phyloP scores from a whole-genome alignment of 176 grass and related monocot species.

The Phyllostachys edulis region DNA sequence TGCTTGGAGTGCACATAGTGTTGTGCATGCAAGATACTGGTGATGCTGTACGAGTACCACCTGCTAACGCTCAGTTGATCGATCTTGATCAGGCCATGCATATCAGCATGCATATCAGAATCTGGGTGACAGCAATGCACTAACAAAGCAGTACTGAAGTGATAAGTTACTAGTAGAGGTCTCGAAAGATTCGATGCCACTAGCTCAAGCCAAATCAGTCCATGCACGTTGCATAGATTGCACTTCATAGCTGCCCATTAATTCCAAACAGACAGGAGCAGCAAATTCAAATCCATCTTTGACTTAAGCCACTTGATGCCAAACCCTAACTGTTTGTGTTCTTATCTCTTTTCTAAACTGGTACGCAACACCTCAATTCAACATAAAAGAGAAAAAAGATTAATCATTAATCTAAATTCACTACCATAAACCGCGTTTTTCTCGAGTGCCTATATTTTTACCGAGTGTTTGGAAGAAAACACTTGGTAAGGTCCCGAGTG shows the following conservation, averaged over 20 bases:
- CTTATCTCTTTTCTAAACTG: neutral
- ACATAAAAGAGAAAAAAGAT: neutral
- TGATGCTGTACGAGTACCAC: too few relatives aligned
- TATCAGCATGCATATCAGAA: neutral
- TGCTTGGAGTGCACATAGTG: neutral
- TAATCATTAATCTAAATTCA: neutral
- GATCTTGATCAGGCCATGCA: neutral
- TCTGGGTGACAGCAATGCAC: neutral
- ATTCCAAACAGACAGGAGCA: slow-evolving; percentile 28
- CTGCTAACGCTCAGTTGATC: neutral
- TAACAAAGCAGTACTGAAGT: neutral
- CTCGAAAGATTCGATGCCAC: slow-evolving; percentile 16
- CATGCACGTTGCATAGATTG: neutral
- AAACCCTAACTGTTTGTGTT: neutral
- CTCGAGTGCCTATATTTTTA: too few relatives aligned
- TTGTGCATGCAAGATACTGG: too few relatives aligned
- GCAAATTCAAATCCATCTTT: slow-evolving; percentile 15
- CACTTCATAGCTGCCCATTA: neutral
- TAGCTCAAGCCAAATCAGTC: slow-evolving; percentile 3
- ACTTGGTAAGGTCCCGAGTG: too few relatives aligned
- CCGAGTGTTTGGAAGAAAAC: too few relatives aligned
- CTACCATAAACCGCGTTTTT: neutral
- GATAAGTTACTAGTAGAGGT: neutral
- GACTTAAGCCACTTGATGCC: slow-evolving; percentile 15
- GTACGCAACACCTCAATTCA: neutral